These are phyloP conservation scores for Lecanosticta acicola DNA, from an alignment of 2,329 filamentous ascomycete species.

Conservation along the genomic window DNA sequence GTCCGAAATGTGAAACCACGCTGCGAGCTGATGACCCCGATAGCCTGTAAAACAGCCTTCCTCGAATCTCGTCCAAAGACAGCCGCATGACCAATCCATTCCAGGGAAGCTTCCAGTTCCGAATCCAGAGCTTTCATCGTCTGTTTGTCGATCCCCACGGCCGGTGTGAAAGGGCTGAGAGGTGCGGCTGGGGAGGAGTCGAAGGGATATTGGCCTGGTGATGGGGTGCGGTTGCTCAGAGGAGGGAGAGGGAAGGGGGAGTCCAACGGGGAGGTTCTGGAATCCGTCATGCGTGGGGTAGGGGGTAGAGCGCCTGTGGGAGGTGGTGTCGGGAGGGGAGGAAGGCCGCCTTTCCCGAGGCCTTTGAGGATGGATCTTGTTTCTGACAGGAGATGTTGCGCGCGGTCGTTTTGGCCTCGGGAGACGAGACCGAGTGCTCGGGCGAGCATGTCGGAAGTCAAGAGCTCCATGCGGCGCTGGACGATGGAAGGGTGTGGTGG, in stretches of 20 bases:
- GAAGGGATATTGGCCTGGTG: slow-evolving; percentile 26
- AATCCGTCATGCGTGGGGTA: slow-evolving; percentile 26
- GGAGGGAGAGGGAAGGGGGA: slow-evolving; percentile 16
- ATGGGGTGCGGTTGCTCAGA: slow-evolving; percentile 34
- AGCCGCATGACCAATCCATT: slow-evolving; percentile 97
- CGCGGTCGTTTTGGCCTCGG: slow-evolving; percentile 86
- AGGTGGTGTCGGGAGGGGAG: slow-evolving; percentile 68
- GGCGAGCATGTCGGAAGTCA: slow-evolving; percentile 97
- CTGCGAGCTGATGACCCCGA: slow-evolving; percentile 93
- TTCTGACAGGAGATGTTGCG: slow-evolving; percentile 85
- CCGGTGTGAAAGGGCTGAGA: slow-evolving; percentile 50
- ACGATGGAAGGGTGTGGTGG: slow-evolving; percentile 93
- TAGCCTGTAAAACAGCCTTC: slow-evolving; percentile 92
- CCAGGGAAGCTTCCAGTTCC: slow-evolving; percentile 81
- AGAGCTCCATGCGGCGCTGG: slow-evolving; percentile 91
- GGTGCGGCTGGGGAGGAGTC: too few relatives aligned
- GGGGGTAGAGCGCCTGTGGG: slow-evolving; percentile 34
- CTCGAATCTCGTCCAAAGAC: slow-evolving; percentile 90
- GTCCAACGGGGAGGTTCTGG: slow-evolving; percentile 17
- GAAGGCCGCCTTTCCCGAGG: slow-evolving; percentile 87
- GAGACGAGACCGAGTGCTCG: slow-evolving; percentile 85
- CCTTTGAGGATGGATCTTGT: slow-evolving; percentile 94
- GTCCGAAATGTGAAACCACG: slow-evolving; percentile 90
- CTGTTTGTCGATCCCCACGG: slow-evolving; percentile 70
- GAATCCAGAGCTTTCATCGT: slow-evolving; percentile 84